A percentile compares a stretch with the other conserved stretches of the same genome.
Evolutionary conservation across 805 yeast genomes (phyloP).

Genomic region (Spathaspora passalidarum): DNA sequence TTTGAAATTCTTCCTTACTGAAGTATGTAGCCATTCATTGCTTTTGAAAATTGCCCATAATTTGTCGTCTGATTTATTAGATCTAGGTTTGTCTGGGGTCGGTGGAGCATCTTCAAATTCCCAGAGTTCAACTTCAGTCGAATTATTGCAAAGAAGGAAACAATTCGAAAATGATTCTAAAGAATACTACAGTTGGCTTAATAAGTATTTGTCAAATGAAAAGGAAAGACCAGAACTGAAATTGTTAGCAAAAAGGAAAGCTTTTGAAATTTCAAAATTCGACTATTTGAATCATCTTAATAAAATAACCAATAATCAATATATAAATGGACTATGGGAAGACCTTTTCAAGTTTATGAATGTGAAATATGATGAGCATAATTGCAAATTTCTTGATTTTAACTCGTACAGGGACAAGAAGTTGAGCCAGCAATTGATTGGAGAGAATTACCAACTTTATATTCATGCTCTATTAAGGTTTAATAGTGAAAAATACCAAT

Average conservation of each 20-base stretch:
- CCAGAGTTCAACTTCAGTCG: slow-evolving; percentile 2
- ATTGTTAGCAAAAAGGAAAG: slow-evolving; percentile 30
- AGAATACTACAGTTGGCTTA: slow-evolving; percentile 43
- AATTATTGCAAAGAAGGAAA: slow-evolving; percentile 21
- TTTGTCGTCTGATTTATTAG: slow-evolving; percentile 4
- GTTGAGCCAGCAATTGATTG: slow-evolving; percentile 10
- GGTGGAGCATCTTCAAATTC: slow-evolving; percentile 1
- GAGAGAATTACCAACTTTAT: slow-evolving; percentile 26
- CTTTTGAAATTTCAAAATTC: slow-evolving; percentile 42
- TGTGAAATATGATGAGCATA: slow-evolving; percentile 13
- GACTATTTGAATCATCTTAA: slow-evolving; percentile 45
- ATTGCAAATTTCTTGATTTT: slow-evolving; percentile 14
- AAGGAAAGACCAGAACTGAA: slow-evolving; percentile 43
- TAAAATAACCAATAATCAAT: slow-evolving; percentile 36
- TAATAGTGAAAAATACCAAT: slow-evolving; percentile 39
- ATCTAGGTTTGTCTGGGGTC: neutral
- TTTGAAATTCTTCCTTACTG: slow-evolving; percentile 22
- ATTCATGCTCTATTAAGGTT: slow-evolving; percentile 33
- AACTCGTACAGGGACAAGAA: slow-evolving; percentile 9
- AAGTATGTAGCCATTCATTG: slow-evolving; percentile 26
- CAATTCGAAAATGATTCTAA: slow-evolving; percentile 38
- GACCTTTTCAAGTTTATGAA: slow-evolving; percentile 32
- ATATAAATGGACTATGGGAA: slow-evolving; percentile 35
- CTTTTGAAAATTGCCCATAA: slow-evolving; percentile 24
- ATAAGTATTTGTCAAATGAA: slow-evolving; percentile 41